These are phyloP conservation scores for Ceriops tagal DNA, from an alignment of 345 rosid species.

Conservation along the genomic window DNA sequence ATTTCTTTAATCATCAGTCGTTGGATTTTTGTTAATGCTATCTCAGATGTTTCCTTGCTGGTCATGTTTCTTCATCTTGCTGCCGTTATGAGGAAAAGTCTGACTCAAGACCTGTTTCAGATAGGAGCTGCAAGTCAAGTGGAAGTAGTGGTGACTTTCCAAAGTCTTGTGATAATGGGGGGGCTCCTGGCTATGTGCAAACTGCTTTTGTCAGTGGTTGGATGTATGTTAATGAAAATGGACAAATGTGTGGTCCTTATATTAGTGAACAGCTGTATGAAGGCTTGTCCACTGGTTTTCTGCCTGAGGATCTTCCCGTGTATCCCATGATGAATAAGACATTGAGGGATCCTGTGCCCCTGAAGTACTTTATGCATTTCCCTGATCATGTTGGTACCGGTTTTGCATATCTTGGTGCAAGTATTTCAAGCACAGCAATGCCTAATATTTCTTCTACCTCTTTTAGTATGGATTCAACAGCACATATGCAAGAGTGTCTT, in stretches of 20 bases:
- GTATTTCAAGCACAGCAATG: conserved; percentile 25
- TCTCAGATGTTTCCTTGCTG: conserved; percentile 34
- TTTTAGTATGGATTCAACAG: conserved; percentile 18
- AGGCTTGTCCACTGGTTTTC: conserved; percentile 75
- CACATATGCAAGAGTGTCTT: conserved; percentile 26
- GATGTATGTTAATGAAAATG: conserved; percentile 81
- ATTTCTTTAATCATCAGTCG: not conserved
- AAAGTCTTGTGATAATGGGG: conserved; percentile 42
- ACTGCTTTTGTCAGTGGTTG: conserved; percentile 65
- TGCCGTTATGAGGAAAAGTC: conserved; percentile 36
- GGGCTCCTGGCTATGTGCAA: conserved; percentile 31
- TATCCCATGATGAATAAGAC: conserved; percentile 69
- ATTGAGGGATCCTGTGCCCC: conserved; percentile 58
- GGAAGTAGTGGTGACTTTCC: conserved; percentile 48
- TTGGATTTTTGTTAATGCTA: conserved; percentile 11
- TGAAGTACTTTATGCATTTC: conserved; percentile 80
- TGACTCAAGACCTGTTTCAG: conserved; percentile 36
- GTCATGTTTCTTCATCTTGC: conserved; percentile 29
- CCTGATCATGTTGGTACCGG: conserved; percentile 87
- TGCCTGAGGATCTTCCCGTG: conserved; percentile 82
- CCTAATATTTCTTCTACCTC: conserved; percentile 24
- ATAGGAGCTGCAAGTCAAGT: conserved; percentile 57
- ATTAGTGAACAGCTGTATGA: conserved; percentile 76
- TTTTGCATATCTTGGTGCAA: conserved; percentile 51
- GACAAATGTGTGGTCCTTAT: conserved; percentile 94